phyloP scores from a whole-genome alignment of 2,329 filamentous ascomycete genomes.

The Claviceps sp. region DNA sequence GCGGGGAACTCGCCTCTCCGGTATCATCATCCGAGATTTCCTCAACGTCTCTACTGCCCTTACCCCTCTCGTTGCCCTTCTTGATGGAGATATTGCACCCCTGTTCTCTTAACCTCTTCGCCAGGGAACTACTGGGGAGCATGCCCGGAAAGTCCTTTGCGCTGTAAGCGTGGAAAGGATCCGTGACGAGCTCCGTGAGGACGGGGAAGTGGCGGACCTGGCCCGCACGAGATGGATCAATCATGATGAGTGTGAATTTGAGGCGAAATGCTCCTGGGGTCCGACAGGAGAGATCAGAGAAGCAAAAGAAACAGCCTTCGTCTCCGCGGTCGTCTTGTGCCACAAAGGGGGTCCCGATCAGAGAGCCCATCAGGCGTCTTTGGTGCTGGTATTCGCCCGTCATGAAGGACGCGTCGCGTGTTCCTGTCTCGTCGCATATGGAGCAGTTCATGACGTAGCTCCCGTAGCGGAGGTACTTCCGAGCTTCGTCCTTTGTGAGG shows the following conservation, averaged over 20 bases:
- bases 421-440: conserved; percentile 57
- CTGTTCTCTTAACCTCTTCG: conserved; percentile 62
- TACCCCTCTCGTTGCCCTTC: conserved; percentile 61
- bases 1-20: conserved; percentile 5
- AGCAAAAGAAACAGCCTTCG: conserved; percentile 76
- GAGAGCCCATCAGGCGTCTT: conserved; percentile 64
- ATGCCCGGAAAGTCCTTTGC: conserved; percentile 82
- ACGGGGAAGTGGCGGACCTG: conserved; percentile 31
- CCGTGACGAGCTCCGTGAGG: conserved; percentile 43
- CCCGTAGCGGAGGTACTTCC: conserved; percentile 40
- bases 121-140: conserved; percentile 61
- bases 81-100: conserved; percentile 77
- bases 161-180: conserved; percentile 67
- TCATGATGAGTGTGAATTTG: conserved; percentile 58
- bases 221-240: conserved; percentile 48
- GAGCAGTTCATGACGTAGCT: conserved; percentile 64
- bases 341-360: conserved; percentile 64
- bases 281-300: conserved; percentile 68
- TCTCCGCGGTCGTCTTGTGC: conserved; percentile 59
- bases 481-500: conserved; percentile 40
- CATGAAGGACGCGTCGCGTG: conserved; percentile 56
- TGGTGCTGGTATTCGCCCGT: conserved; percentile 60
- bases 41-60: conserved; percentile 6
- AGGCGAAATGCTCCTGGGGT: conserved; percentile 65
- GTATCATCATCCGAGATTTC: conserved; percentile 10